phyloP scores from a whole-genome alignment of 1,139 yeast species.

The Groenewaldozyma sp. region DNA sequence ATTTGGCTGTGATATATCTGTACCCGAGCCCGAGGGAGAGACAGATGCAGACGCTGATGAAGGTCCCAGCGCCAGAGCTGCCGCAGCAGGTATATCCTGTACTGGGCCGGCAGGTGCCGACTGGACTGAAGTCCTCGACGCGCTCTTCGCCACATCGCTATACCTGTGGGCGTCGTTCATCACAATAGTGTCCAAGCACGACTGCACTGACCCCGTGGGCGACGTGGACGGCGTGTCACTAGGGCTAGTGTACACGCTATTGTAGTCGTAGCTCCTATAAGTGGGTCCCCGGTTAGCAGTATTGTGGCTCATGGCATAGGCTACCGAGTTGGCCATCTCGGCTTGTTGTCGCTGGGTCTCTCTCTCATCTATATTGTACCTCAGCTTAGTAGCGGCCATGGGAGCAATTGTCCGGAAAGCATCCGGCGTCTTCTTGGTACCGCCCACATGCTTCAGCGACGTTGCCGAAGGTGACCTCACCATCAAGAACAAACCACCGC shows the following conservation, averaged over 20 bases:
- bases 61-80: no score
- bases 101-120: no score
- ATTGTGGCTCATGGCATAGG: constrained; percentile 60
- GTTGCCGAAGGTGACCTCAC: constrained; percentile 33
- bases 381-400: constrained; percentile 73
- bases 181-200: constrained; percentile 4
- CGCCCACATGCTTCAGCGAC: constrained; percentile 19
- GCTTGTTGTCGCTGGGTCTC: constrained; percentile 48
- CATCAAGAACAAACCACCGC: constrained; percentile 61
- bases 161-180: not conserved
- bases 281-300: constrained; percentile 70
- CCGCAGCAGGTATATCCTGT: no score
- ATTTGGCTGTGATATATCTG: not conserved
- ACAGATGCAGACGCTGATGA: no score
- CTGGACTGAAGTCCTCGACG: not conserved
- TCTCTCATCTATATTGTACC: constrained; percentile 69
- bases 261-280: constrained; percentile 71
- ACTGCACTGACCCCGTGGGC: constrained; percentile 13
- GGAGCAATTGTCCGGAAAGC: constrained; percentile 46
- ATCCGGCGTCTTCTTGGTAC: not conserved
- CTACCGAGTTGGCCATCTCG: constrained; percentile 23
- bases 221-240: constrained; percentile 19
- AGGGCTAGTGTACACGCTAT: constrained; percentile 52
- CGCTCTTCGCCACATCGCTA: not conserved
- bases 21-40: constrained; percentile 1